phyloP scores from a whole-genome alignment of 2,329 filamentous ascomycete species.

The Sporothrix phasma region DNA sequence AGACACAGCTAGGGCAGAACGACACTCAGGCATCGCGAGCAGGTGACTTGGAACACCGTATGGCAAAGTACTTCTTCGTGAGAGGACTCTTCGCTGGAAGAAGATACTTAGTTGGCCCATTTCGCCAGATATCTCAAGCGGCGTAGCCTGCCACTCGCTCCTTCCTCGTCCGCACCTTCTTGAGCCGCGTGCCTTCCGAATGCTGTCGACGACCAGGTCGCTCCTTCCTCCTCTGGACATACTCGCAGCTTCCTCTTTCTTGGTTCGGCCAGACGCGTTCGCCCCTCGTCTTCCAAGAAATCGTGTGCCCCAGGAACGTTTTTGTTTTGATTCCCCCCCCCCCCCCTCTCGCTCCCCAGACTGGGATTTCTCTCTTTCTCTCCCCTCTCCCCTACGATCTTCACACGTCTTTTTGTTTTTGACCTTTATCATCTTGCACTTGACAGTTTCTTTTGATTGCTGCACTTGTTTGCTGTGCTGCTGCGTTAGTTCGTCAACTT shows the following conservation, averaged over 20 bases:
- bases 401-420: conserved; percentile 1
- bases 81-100: no score
- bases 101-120: no score
- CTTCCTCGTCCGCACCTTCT: neutral
- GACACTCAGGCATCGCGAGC: no score
- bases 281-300: neutral
- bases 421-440: conserved; percentile 15
- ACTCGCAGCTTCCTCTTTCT: neutral
- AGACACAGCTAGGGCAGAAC: no score
- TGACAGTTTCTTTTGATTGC: conserved; percentile 11
- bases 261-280: neutral
- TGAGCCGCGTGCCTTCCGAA: neutral
- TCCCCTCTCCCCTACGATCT: neutral
- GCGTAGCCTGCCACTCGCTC: neutral
- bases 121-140: no score
- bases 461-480: neutral
- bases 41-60: no score
- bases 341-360: neutral
- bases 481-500: neutral
- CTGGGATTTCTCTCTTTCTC: neutral
- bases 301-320: neutral
- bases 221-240: neutral
- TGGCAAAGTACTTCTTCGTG: no score
- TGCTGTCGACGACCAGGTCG: neutral
- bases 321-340: neutral